These are phyloP conservation scores for Cylindrotheca fusiformis DNA, from an alignment of 108 stramenopile species.

Conservation along the genomic window DNA sequence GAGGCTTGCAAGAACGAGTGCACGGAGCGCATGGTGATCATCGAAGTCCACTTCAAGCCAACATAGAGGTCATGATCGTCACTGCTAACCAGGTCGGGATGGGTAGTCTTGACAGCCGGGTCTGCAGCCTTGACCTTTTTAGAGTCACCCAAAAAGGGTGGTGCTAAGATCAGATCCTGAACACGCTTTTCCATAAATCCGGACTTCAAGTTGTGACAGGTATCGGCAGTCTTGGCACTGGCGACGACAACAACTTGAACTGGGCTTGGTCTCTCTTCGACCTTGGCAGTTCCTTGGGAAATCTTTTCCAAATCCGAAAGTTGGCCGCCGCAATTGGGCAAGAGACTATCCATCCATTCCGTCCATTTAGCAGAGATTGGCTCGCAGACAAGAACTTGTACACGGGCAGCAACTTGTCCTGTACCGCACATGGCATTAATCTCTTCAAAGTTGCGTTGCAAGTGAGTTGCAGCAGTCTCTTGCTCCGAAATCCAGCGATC, in stretches of 20 bases:
- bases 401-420: conserved; percentile 75
- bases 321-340: conserved; percentile 77
- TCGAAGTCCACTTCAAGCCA: conserved; percentile 80
- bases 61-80: conserved; percentile 85
- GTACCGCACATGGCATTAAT: conserved; percentile 87
- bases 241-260: conserved; percentile 84
- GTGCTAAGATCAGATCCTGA: conserved; percentile 78
- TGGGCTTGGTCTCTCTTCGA: conserved; percentile 83
- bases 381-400: conserved; percentile 83
- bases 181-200: conserved; percentile 86
- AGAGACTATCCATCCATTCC: conserved; percentile 83
- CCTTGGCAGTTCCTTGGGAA: conserved; percentile 27
- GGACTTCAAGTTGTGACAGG: conserved; percentile 82
- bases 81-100: conserved; percentile 79
- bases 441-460: conserved; percentile 78
- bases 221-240: conserved; percentile 72
- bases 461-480: conserved; percentile 80
- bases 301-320: conserved; percentile 41
- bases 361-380: conserved; percentile 81
- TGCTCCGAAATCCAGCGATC: conserved; percentile 81
- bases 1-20: conserved; percentile 81
- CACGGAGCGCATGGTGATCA: conserved; percentile 66
- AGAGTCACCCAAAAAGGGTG: conserved; percentile 60
- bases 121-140: conserved; percentile 27
- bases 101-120: conserved; percentile 67